Percentiles rank a stretch among this genome's conserved stretches.
phyloP scores from a whole-genome alignment of 31 red algal species.

The Porphyra umbilicalis region DNA sequence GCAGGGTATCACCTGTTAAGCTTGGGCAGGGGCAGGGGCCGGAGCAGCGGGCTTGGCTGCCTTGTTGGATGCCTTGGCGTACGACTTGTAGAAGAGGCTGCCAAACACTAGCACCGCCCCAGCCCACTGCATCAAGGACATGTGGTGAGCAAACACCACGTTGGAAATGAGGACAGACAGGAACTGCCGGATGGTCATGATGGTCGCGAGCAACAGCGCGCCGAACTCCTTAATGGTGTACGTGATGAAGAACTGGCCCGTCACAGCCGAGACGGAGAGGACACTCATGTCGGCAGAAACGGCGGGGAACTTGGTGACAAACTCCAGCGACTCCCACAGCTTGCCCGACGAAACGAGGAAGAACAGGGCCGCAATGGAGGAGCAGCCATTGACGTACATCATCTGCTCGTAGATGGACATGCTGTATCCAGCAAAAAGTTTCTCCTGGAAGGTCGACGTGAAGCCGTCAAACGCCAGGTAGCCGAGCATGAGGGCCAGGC shows the following conservation, averaged over 20 bases:
- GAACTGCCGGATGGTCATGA: constrained; percentile 93
- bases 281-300: constrained; percentile 45
- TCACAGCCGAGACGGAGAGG: constrained; percentile 54
- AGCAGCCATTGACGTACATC: constrained; percentile 78
- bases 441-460: constrained; percentile 92
- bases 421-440: constrained; percentile 70
- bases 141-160: constrained; percentile 63
- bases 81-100: constrained; percentile 64
- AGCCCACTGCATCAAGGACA: constrained; percentile 65
- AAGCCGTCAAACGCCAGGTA: constrained; percentile 90
- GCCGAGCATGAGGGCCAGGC: constrained; percentile 76
- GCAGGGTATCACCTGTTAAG: not conserved
- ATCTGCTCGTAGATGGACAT: constrained; percentile 91
- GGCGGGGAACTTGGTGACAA: constrained; percentile 46
- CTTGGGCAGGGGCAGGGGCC: not conserved
- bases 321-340: constrained; percentile 28
- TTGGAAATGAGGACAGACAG: constrained; percentile 76
- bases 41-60: not conserved
- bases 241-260: constrained; percentile 75
- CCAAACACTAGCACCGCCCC: constrained; percentile 62
- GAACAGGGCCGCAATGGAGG: constrained; percentile 37
- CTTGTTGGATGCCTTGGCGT: constrained; percentile 30
- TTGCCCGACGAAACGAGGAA: constrained; percentile 45
- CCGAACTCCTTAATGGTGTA: constrained; percentile 92
- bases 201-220: constrained; percentile 72